Conservation (phyloP, 805 yeast species). For the Lipomyces spencermartinsiae region DNA sequence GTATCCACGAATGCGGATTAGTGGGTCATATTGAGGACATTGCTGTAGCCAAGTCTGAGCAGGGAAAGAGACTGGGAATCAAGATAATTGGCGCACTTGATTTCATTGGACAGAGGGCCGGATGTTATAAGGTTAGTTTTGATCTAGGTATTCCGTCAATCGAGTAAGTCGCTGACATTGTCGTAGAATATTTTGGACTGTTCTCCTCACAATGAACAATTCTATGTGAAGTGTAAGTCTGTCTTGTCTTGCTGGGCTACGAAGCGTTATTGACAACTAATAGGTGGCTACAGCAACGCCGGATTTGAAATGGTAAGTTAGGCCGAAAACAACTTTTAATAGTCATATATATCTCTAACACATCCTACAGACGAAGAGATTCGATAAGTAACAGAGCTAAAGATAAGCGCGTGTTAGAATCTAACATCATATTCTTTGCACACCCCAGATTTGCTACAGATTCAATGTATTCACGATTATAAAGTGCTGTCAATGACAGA, state of each 20-base stretch:
- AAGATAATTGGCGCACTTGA: constrained; percentile 67
- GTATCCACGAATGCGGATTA: constrained; percentile 78
- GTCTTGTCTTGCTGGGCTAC: not conserved
- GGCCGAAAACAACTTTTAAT: not conserved
- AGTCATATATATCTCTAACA: not conserved
- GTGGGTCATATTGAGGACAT: constrained; percentile 97
- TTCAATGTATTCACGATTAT: not conserved
- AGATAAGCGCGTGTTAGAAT: not conserved
- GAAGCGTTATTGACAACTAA: not conserved
- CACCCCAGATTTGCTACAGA: not conserved
- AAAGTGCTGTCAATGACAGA: not conserved
- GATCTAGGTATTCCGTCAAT: not conserved
- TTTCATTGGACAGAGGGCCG: constrained; percentile 60
- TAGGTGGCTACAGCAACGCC: constrained; percentile 35
- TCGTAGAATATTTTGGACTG: constrained; percentile 72
- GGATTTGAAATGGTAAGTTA: constrained; percentile 36
- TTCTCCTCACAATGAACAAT: constrained; percentile 76
- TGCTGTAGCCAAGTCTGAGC: constrained; percentile 74
- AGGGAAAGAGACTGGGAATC: constrained; percentile 83
- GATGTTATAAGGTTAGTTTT: constrained; percentile 76
- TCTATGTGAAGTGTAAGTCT: constrained; percentile 78
- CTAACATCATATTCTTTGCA: no score
- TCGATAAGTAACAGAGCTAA: not conserved
- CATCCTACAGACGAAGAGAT: not conserved
- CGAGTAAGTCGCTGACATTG: not conserved